A percentile compares a stretch with the other conserved stretches of the same genome.
Evolutionary conservation across 495 filamentous ascomycete genomes (phyloP).

Genomic region (Neurospora sp.): DNA sequence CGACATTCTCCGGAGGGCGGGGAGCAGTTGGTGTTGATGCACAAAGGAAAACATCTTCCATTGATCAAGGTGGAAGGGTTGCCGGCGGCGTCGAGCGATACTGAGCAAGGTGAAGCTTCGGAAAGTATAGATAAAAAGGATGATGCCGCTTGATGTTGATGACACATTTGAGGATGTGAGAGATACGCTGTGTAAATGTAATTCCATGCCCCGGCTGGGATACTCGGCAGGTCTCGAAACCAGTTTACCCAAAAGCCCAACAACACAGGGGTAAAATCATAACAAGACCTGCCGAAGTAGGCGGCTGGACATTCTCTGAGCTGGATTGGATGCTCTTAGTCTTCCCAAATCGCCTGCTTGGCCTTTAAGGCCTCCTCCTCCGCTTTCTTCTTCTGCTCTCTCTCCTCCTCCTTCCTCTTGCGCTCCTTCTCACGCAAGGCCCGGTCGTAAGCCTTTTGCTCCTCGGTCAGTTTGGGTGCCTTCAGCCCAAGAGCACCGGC

Average conservation of each 20-base stretch:
- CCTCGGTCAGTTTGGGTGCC: conserved; percentile 72
- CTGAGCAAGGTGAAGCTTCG: background rate
- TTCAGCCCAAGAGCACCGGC: conserved; percentile 77
- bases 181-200: background rate
- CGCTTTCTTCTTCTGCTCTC: conserved; percentile 50
- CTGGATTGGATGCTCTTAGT: conserved; percentile 32
- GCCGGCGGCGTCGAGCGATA: background rate
- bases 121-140: background rate
- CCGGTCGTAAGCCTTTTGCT: conserved; percentile 78
- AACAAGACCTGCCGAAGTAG: background rate
- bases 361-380: conserved; percentile 60
- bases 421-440: conserved; percentile 78
- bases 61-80: background rate
- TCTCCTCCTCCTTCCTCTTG: conserved; percentile 63
- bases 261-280: background rate
- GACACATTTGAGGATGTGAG: background rate
- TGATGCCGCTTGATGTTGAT: background rate
- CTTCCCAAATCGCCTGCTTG: conserved; percentile 74
- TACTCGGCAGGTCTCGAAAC: background rate
- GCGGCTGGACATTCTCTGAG: background rate
- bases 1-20: conserved; percentile 30
- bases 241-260: too few species aligned
- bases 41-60: conserved; percentile 41
- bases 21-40: conserved; percentile 39
- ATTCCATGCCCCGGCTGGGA: background rate